Base-by-base conservation (phyloP, 345 rosid genomes). In the Lepidium aucheri region DNA sequence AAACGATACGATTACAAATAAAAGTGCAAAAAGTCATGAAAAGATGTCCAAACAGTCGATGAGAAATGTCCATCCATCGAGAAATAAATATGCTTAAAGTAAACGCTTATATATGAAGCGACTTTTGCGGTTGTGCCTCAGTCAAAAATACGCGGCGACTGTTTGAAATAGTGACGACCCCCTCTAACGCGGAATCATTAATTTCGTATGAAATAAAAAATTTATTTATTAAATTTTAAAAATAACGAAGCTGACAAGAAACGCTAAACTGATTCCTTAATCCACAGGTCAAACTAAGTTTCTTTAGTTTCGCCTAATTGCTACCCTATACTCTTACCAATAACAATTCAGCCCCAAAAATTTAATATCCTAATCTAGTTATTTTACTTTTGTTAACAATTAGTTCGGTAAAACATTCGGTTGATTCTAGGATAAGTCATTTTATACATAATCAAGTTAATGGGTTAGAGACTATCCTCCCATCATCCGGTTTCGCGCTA, bases 61-160 rank as follows among this genome's bases (percentile, higher is more conserved):
- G 51, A 13, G 4, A 49, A 49, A 0, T 38, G 59, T 51, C 74
- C 67, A 50, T 32, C 60, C 67, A 69, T 69, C 53, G 39, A 69
- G 67, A 60, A 20, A 50, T n/a, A 60, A 20, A 50, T n/a, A 32
- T 60, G 67, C 74, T 41, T 69, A 60, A 69, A 42, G 60, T 60
- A 69, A 72, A 56, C 65, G 76, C 76, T 54, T 72, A 40, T 5
- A 20, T 63, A 55, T 61, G 32, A 72, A 63, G 65, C 70, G 39
- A 47, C 57, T 10, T 18, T 32, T 4, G 28, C 60, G 42, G 43
- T 30, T 7, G 14, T 47, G 65, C 59, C 32, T 38, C 6, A 47
- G 70, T 63, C 65, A 72, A 72, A 40, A 72, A 18, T 47, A 39
- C 68, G 59, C 75, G 65, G 70, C 75, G 58, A 55, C 70, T 71